Percentiles rank a stretch among this genome's conserved stretches.
phyloP scores from a whole-genome alignment of 108 stramenopile species.

The Skeletonema potamos region DNA sequence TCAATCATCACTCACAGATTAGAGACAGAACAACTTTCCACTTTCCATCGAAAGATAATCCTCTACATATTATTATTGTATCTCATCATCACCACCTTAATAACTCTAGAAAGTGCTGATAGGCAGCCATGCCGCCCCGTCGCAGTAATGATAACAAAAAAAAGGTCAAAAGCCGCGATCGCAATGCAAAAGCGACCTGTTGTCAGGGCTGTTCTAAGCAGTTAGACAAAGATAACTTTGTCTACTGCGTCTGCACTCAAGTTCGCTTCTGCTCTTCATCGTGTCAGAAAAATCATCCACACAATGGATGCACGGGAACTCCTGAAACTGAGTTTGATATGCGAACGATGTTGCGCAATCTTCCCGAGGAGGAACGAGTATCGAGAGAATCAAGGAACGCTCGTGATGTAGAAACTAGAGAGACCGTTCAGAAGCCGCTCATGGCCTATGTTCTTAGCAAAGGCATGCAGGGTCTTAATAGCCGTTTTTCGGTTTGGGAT shows the following conservation, averaged over 20 bases:
- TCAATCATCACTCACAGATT: no score
- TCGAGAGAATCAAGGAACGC: neutral
- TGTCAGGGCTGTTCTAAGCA: neutral
- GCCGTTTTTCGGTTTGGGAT: neutral
- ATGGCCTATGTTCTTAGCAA: neutral
- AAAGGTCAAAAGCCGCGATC: neutral
- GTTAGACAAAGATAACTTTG: neutral
- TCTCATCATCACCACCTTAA: no score
- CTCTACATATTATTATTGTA: no score
- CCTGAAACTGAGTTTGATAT: neutral
- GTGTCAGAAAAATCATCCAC: neutral
- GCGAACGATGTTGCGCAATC: neutral
- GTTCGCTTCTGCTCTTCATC: neutral
- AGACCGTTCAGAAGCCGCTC: neutral
- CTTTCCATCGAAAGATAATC: no score
- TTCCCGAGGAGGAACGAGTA: neutral
- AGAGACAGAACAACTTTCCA: no score
- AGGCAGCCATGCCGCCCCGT: neutral
- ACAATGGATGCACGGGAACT: neutral
- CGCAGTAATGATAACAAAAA: neutral
- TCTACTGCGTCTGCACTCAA: neutral
- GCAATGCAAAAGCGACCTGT: neutral
- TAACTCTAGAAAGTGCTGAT: no score
- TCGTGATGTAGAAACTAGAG: neutral
- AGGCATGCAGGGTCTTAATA: neutral